These are phyloP conservation scores for Xanthoparmelia taractica DNA, from an alignment of 495 filamentous ascomycete genomes.

Conservation along the genomic window DNA sequence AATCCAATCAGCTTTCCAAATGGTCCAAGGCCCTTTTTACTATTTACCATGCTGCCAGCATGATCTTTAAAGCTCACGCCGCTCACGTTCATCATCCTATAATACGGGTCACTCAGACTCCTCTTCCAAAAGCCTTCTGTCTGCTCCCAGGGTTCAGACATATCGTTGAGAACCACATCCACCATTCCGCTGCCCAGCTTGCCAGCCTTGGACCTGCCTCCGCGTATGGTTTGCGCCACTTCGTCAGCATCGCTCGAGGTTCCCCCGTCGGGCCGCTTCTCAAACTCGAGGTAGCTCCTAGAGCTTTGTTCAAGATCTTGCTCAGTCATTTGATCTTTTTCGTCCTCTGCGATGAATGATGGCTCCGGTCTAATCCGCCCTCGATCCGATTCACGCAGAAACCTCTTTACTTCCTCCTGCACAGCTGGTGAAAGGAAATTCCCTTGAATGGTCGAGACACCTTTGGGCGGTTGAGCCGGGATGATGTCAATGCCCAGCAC, in stretches of 20 bases:
- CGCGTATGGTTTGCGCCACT: neutral
- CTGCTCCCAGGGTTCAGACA: constrained; percentile 92
- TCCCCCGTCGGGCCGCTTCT: constrained; percentile 23
- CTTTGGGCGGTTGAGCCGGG: constrained; percentile 79
- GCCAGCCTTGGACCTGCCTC: constrained; percentile 10
- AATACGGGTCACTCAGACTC: constrained; percentile 85
- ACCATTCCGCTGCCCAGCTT: constrained; percentile 50
- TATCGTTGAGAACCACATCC: constrained; percentile 95
- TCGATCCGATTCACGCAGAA: constrained; percentile 57
- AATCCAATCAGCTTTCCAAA: neutral
- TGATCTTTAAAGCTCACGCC: constrained; percentile 82
- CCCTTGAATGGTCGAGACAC: constrained; percentile 87
- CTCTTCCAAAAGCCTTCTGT: constrained; percentile 68
- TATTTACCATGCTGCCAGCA: constrained; percentile 80
- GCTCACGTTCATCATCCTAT: constrained; percentile 99
- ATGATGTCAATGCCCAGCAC: constrained; percentile 90
- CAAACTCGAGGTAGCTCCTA: constrained; percentile 31
- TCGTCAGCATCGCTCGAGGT: neutral
- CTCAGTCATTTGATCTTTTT: constrained; percentile 29
- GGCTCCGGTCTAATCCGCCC: constrained; percentile 38
- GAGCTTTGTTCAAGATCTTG: constrained; percentile 18
- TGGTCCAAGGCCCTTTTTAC: neutral
- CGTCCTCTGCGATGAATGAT: constrained; percentile 27
- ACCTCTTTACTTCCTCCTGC: constrained; percentile 64
- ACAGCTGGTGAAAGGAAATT: constrained; percentile 71